Evolutionary conservation across 2,329 filamentous ascomycete genomes (phyloP).

Genomic region (Fusarium domesticum): DNA sequence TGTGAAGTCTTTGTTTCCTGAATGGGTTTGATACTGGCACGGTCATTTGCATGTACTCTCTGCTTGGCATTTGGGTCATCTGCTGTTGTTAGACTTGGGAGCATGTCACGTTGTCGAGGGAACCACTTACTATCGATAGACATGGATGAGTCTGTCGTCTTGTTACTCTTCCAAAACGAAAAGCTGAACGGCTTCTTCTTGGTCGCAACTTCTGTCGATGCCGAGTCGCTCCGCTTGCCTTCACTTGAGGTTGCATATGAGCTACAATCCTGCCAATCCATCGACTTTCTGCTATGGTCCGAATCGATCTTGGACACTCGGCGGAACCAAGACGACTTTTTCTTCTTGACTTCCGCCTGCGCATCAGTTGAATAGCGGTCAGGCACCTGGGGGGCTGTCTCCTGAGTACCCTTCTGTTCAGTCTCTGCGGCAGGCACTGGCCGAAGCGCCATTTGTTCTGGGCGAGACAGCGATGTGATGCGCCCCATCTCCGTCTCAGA

Average conservation of each 20-base stretch:
- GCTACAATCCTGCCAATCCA: constrained; percentile 29
- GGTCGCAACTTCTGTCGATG: constrained; percentile 25
- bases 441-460: not conserved
- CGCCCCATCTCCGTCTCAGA: constrained; percentile 22
- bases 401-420: not conserved
- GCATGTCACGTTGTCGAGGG: not conserved
- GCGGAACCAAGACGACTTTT: constrained; percentile 52
- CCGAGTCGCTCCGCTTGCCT: constrained; percentile 25
- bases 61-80: constrained; percentile 16
- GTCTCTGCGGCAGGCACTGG: not conserved
- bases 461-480: not conserved
- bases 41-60: constrained; percentile 9
- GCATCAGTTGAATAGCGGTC: constrained; percentile 17
- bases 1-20: constrained; percentile 13
- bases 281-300: constrained; percentile 21
- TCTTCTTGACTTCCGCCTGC: constrained; percentile 36
- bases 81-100: constrained; percentile 6
- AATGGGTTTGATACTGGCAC: constrained; percentile 20
- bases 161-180: constrained; percentile 54
- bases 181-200: constrained; percentile 55
- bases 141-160: constrained; percentile 43
- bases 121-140: constrained; percentile 42
- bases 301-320: constrained; percentile 41
- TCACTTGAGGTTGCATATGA: constrained; percentile 25
- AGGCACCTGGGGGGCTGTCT: constrained; percentile 16